Percentiles rank a stretch among this genome's conserved stretches.
These are phyloP conservation scores for Cercospora sojina DNA, from an alignment of 2,329 filamentous ascomycete genomes.

Conservation along the genomic window DNA sequence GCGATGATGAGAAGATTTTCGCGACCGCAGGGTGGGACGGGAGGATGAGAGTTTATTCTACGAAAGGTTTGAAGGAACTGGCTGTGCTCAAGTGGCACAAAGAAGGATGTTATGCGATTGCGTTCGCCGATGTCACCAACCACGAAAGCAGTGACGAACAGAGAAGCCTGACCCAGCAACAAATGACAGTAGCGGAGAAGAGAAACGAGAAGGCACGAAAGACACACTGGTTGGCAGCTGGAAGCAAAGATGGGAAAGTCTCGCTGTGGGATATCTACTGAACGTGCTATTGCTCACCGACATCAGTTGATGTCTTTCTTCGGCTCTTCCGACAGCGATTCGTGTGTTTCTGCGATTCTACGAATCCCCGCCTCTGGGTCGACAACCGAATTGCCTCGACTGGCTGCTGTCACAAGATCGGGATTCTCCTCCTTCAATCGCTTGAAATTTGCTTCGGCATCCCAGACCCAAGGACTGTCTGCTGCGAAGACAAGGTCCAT, in stretches of 20 bases:
- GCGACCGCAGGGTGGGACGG: slow-evolving; percentile 93
- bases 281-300: not conserved
- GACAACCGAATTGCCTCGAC: slow-evolving; percentile 31
- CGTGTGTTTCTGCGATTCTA: slow-evolving; percentile 19
- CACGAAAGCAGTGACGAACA: not conserved
- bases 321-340: slow-evolving; percentile 21
- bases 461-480: slow-evolving; percentile 67
- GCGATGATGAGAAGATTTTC: slow-evolving; percentile 78
- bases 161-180: slow-evolving; percentile 6
- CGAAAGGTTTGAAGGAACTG: slow-evolving; percentile 67
- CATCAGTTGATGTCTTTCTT: slow-evolving; percentile 11
- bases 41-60: slow-evolving; percentile 72
- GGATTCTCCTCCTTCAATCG: slow-evolving; percentile 62
- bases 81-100: slow-evolving; percentile 95
- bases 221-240: slow-evolving; percentile 86
- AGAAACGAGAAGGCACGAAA: slow-evolving; percentile 57
- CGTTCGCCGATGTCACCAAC: slow-evolving; percentile 58
- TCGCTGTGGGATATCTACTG: slow-evolving; percentile 91
- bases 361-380: slow-evolving; percentile 28
- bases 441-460: slow-evolving; percentile 64
- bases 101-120: slow-evolving; percentile 78
- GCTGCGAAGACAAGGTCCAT: slow-evolving; percentile 72
- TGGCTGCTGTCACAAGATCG: slow-evolving; percentile 32
- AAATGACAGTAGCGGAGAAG: slow-evolving; percentile 37
- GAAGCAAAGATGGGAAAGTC: slow-evolving; percentile 92